These are phyloP conservation scores for Camillea tinctor DNA, from an alignment of 2,329 filamentous ascomycete species.

Conservation along the genomic window DNA sequence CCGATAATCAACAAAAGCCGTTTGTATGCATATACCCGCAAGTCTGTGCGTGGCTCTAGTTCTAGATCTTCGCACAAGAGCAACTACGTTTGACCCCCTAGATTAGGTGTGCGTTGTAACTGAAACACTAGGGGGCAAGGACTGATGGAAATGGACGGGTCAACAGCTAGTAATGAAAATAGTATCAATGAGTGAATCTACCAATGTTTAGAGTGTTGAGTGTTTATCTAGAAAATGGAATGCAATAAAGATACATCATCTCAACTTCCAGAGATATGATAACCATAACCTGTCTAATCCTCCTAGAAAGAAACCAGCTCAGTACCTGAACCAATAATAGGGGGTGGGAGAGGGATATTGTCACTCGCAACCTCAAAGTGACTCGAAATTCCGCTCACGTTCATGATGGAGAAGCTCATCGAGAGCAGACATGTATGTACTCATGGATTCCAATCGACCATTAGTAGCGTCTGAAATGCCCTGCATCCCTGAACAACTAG, in stretches of 20 bases:
- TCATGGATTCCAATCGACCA: constrained; percentile 3
- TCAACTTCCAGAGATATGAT: background rate
- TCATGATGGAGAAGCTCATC: constrained; percentile 8
- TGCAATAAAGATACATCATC: background rate
- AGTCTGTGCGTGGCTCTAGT: background rate
- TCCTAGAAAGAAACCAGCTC: background rate
- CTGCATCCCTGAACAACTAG: background rate
- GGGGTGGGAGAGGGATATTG: background rate
- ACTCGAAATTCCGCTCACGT: constrained; percentile 6
- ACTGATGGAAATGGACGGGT: background rate
- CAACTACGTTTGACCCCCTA: background rate
- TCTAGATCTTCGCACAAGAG: background rate
- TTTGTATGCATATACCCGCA: no score
- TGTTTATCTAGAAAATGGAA: background rate
- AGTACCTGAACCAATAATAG: background rate
- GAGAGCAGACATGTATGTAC: constrained; percentile 8
- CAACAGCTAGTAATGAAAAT: no score
- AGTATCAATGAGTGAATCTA: background rate
- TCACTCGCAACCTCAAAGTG: background rate
- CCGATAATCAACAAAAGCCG: no score
- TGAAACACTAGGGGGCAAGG: background rate
- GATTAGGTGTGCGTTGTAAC: background rate
- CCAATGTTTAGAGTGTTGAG: background rate
- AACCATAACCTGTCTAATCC: background rate
- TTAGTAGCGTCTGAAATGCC: constrained; percentile 5